These are phyloP conservation scores for Nemania sp. DNA, from an alignment of 2,329 filamentous ascomycete species.

Conservation along the genomic window DNA sequence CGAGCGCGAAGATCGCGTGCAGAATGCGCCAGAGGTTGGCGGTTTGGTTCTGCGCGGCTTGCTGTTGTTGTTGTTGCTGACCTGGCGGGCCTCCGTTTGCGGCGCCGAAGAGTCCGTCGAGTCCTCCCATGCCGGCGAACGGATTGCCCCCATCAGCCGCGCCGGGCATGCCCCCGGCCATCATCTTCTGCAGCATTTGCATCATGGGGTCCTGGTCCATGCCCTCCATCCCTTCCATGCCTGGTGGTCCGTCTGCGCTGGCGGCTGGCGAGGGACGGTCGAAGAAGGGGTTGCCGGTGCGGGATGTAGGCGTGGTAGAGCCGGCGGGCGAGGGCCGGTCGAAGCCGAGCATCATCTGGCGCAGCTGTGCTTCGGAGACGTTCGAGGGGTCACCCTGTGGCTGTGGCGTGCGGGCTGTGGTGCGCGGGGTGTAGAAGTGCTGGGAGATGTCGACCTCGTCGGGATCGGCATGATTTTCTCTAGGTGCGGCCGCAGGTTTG, in stretches of 20 bases:
- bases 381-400: constrained; percentile 39
- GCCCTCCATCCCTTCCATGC: constrained; percentile 37
- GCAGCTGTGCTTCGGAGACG: constrained; percentile 61
- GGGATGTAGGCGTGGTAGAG: constrained; percentile 16
- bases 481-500: constrained; percentile 31
- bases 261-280: constrained; percentile 32
- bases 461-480: constrained; percentile 60
- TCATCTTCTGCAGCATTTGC: constrained; percentile 75
- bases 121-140: constrained; percentile 38
- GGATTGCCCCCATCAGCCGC: constrained; percentile 43
- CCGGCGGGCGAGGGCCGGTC: constrained; percentile 43
- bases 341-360: constrained; percentile 66
- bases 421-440: constrained; percentile 65
- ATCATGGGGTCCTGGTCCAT: constrained; percentile 66
- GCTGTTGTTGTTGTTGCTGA: constrained; percentile 32
- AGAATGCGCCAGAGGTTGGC: constrained; percentile 69
- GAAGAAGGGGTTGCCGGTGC: constrained; percentile 29
- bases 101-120: constrained; percentile 42
- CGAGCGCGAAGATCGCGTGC: constrained; percentile 72
- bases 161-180: constrained; percentile 39
- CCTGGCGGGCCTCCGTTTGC: constrained; percentile 32
- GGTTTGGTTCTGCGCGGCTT: constrained; percentile 42
- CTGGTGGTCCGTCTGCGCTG: constrained; percentile 36
- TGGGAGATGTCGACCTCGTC: constrained; percentile 80
- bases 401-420: constrained; percentile 46